Evolutionary conservation across 257 asterid species (phyloP).

Genomic region (Solanum pinnatisectum): DNA sequence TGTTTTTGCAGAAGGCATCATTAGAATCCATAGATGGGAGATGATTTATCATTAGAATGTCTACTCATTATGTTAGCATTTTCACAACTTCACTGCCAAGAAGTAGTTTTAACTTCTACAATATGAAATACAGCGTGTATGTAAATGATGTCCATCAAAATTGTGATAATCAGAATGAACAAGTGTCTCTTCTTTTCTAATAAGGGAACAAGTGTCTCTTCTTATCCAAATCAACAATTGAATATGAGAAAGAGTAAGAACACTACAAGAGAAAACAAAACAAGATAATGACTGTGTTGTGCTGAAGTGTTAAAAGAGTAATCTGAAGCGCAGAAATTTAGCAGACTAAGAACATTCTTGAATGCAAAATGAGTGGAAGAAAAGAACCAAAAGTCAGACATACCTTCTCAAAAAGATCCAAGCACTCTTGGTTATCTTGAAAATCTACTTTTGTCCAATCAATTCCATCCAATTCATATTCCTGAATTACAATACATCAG

Average conservation of each 20-base stretch:
- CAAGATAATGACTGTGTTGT: neutral
- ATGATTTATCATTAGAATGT: neutral
- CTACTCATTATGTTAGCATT: neutral
- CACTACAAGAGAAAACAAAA: neutral
- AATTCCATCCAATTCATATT: slow-evolving; percentile 78
- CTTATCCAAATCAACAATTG: neutral
- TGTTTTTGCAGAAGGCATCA: slow-evolving; percentile 50
- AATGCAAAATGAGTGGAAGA: neutral
- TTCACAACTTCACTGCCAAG: neutral
- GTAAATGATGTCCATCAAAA: neutral
- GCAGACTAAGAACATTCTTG: neutral
- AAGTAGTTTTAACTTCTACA: neutral
- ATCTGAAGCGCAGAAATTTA: neutral
- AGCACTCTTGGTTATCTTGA: slow-evolving; percentile 77
- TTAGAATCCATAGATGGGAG: neutral
- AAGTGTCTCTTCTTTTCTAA: neutral
- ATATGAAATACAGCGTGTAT: neutral
- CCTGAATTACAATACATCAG: slow-evolving; percentile 41
- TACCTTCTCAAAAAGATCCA: slow-evolving; percentile 92
- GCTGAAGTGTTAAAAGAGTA: neutral
- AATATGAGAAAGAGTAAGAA: neutral
- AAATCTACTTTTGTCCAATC: slow-evolving; percentile 75
- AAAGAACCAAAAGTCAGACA: slow-evolving; percentile 6
- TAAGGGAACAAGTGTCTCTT: neutral
- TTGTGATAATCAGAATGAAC: neutral